A percentile compares a stretch with the other conserved stretches of the same genome.
phyloP scores from a whole-genome alignment of 352 stramenopile genomes.

The Sclerospora graminicola region DNA sequence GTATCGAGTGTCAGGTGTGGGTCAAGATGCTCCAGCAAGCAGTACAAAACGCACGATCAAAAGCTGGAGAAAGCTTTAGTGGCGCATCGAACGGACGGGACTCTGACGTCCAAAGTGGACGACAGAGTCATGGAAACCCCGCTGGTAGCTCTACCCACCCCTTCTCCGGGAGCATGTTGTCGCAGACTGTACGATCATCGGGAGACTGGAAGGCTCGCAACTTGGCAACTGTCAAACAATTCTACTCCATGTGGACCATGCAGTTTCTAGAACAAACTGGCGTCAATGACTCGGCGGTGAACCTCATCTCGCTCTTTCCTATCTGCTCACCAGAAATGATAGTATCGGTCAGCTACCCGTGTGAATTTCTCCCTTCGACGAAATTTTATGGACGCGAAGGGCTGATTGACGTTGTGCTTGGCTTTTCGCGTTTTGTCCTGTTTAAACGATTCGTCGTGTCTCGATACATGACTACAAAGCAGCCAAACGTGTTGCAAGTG shows the following conservation, averaged over 20 bases:
- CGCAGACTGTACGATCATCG: slow-evolving; percentile 66
- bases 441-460: slow-evolving; percentile 66
- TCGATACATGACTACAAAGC: slow-evolving; percentile 68
- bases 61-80: slow-evolving; percentile 47
- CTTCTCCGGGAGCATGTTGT: slow-evolving; percentile 26
- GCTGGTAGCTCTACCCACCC: slow-evolving; percentile 9
- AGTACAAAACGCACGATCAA: slow-evolving; percentile 41
- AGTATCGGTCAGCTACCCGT: slow-evolving; percentile 66
- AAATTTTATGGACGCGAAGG: slow-evolving; percentile 76
- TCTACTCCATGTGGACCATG: slow-evolving; percentile 71
- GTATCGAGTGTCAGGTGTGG: slow-evolving; percentile 78
- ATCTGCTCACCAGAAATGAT: slow-evolving; percentile 77
- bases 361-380: slow-evolving; percentile 64
- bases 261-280: slow-evolving; percentile 58
- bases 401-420: slow-evolving; percentile 67
- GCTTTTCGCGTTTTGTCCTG: slow-evolving; percentile 59
- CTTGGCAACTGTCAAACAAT: slow-evolving; percentile 71
- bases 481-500: slow-evolving; percentile 72
- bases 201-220: slow-evolving; percentile 80
- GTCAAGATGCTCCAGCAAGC: slow-evolving; percentile 77
- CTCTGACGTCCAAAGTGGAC: slow-evolving; percentile 37
- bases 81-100: slow-evolving; percentile 36
- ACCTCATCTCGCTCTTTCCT: slow-evolving; percentile 67
- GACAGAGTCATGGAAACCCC: slow-evolving; percentile 23
- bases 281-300: slow-evolving; percentile 40